These are phyloP conservation scores for Platanthera guangdongensis DNA, from an alignment of 106 monocot genomes.

Conservation along the genomic window DNA sequence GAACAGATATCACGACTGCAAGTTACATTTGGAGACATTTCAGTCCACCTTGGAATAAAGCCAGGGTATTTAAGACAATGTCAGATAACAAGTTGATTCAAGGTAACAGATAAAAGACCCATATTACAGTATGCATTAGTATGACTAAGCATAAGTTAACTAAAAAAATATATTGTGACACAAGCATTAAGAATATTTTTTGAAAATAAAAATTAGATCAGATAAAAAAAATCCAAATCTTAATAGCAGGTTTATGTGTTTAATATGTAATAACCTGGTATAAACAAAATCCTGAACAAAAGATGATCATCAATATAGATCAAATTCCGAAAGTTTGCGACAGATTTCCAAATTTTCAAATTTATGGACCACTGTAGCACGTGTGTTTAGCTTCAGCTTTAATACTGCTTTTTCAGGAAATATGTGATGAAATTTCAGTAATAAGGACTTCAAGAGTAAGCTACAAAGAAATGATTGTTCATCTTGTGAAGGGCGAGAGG, in stretches of 20 bases:
- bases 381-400: too few relatives aligned
- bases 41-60: not conserved
- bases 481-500: too few relatives aligned
- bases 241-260: not conserved
- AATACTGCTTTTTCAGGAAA: too few relatives aligned
- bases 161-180: not conserved
- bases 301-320: too few relatives aligned
- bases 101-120: not conserved
- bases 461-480: too few relatives aligned
- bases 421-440: too few relatives aligned
- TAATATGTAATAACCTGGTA: not conserved
- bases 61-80: not conserved
- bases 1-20: slow-evolving; percentile 73
- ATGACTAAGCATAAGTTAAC: not conserved
- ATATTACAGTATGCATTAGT: not conserved
- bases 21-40: slow-evolving; percentile 14
- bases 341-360: too few relatives aligned
- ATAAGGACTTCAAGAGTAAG: too few relatives aligned
- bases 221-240: not conserved
- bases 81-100: not conserved
- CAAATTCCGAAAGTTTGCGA: too few relatives aligned
- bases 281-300: too few relatives aligned
- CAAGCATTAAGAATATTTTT: not conserved
- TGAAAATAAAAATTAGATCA: not conserved
- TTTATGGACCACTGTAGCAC: too few relatives aligned